Base-by-base conservation (phyloP, 129 eudicot species). In the Tagetes patula region DNA sequence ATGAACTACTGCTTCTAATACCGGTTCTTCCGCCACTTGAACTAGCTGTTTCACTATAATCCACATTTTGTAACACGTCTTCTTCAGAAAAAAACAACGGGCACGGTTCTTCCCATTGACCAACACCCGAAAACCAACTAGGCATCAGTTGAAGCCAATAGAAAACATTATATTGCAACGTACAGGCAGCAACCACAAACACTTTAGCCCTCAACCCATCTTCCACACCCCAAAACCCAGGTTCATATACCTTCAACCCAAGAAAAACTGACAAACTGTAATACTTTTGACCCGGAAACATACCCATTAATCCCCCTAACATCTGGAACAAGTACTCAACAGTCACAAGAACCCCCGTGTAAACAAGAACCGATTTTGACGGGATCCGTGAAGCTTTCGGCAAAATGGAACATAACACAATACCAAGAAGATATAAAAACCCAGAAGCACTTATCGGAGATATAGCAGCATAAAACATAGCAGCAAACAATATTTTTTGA, bases 361-460 rank as follows among this genome's bases (percentile, higher is more conserved):
- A 84, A 11, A 78, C 74, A 42, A 84, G 49, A 78, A 77, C 81
- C 38, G 72, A 45, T 47, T 81, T 84, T 27, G 85, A 81, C 27
- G 88, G 85, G 42, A 84, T 77, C 45, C 76, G 70, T 27, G 88
- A 81, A 60, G 85, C 76, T 66, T 84, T 84, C 3, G 85, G 88
- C 53, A 81, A 79, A 71, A 77, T 39, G 14, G 88, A 81, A 34
- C 83, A 84, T 6, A 74, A 42, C 46, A 84, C 81, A 39, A 84
- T 72, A 27, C 88, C 88, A 8, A 84, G 79, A 74, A 84, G 88
- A 74, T 81, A 81, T 36, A 78, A 68, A 37, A 77, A 84, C 68
- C 88, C 88, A 20, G 81, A 77, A 12, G 88, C 88, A 39, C 88
- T 81, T 49, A 84, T 78, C 8, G 85, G 88, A 36, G 88, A 70